Conservation (phyloP, 169 alveolate genomes). For the Plasmodium yoelii region DNA sequence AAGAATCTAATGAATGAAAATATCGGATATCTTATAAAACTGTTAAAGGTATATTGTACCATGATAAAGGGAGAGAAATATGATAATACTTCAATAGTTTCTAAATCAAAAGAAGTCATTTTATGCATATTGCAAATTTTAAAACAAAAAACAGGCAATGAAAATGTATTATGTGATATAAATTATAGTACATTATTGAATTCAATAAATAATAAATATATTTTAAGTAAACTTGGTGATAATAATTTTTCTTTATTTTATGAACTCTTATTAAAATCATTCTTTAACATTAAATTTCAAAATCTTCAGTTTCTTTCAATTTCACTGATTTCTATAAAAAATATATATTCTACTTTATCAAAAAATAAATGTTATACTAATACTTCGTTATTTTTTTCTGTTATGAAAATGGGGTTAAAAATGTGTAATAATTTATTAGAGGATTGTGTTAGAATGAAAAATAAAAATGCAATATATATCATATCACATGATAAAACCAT, state of each 20-base stretch:
- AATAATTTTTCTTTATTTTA: constrained; percentile 39
- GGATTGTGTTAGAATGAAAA: constrained; percentile 24
- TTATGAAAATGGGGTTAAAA: constrained; percentile 36
- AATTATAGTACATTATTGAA: constrained; percentile 49
- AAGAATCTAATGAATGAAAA: constrained; percentile 54
- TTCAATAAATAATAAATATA: constrained; percentile 54
- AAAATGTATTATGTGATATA: constrained; percentile 33
- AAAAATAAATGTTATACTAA: constrained; percentile 36
- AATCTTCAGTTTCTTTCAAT: constrained; percentile 56
- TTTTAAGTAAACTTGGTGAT: constrained; percentile 51
- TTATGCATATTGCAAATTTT: constrained; percentile 21
- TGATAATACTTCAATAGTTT: constrained; percentile 24
- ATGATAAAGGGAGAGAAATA: constrained; percentile 45
- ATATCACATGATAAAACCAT: background rate
- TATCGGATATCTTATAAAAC: constrained; percentile 44
- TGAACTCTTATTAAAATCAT: constrained; percentile 46
- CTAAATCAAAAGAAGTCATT: constrained; percentile 42
- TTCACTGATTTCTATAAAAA: constrained; percentile 67
- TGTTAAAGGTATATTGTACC: constrained; percentile 37
- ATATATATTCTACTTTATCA: constrained; percentile 37
- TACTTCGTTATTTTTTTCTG: constrained; percentile 19
- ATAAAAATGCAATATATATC: constrained; percentile 34
- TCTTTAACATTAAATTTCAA: constrained; percentile 48
- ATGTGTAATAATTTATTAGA: constrained; percentile 40
- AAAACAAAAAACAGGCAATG: constrained; percentile 9